Base-by-base conservation (phyloP, 2,329 filamentous ascomycete genomes). In the Akanthomyces dipterigenus region DNA sequence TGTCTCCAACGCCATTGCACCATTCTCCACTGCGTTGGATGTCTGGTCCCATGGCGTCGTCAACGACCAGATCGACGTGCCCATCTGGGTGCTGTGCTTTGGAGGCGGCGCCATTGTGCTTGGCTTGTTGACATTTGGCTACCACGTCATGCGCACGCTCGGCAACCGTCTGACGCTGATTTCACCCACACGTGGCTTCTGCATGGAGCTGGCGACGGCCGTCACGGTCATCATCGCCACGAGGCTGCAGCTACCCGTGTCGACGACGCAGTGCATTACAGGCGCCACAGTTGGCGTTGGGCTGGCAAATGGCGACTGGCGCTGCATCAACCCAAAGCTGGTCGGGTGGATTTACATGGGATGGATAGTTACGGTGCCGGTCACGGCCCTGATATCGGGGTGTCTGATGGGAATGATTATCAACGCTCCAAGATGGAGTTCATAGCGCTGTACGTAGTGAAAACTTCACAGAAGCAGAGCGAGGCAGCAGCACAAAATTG, bases 41-140 rank as follows among this genome's bases (percentile, higher is more conserved):
- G 77, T 80, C 38, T 84, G 79, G 76, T 67, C 69, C 5, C 74
- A 72, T 1, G 80, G 80, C 16, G 66, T 67, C 5, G 70, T 78
- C 3, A 62, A 66, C 12, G 69, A 68, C 12, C 66, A 72, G n/a
- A 72, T 75, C 1, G 69, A 71, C 9, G 77, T 80, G 18, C 80
- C 80, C 1, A 65, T 79, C 43, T 83, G 81, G 79, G 74, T 82
- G 62, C 70, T 82, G 14, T 76, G 77, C 55, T 75, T 80, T 34
- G 78, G 80, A 18, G 79, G 79, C 62, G 70, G 74, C 0, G 72
- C 74, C 53, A 80, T 84, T 28, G 79, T 80, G 49, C 68, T 84
- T n/a, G 84, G 84, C n/a, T 75, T 87, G 62, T 76, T 81, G 72
- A 84, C 82, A 11, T 87, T 85, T 65, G 84, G 84, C 8, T 87